Evolutionary conservation across 164 flowering plant genomes (phyloP).

Genomic region (Annona cherimola): DNA sequence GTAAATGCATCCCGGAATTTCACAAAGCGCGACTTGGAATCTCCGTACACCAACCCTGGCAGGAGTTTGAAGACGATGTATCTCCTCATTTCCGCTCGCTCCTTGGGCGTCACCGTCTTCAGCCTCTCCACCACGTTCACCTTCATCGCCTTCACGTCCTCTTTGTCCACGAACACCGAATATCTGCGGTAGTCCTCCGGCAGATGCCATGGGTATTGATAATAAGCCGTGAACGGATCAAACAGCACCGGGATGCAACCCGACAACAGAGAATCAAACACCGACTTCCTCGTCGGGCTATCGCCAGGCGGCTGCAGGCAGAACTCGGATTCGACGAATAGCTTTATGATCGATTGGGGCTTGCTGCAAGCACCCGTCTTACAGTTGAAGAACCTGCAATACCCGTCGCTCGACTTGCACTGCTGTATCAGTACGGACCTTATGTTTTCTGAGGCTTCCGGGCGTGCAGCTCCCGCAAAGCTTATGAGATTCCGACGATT

Average conservation of each 20-base stretch:
- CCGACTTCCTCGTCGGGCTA: slow-evolving; percentile 72
- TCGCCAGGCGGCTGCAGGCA: slow-evolving; percentile 88
- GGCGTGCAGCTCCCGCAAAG: slow-evolving; percentile 70
- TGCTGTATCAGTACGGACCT: slow-evolving; percentile 53
- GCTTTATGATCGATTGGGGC: slow-evolving; percentile 39
- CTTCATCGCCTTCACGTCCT: slow-evolving; percentile 47
- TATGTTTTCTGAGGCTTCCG: slow-evolving; percentile 39
- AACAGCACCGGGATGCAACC: slow-evolving; percentile 91
- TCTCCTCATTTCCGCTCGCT: slow-evolving; percentile 69
- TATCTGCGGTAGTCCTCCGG: slow-evolving; percentile 53
- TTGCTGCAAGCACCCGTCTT: slow-evolving; percentile 30
- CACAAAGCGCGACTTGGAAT: slow-evolving; percentile 32
- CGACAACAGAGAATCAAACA: slow-evolving; percentile 68
- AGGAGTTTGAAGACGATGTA: slow-evolving; percentile 60
- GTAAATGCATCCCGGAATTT: slow-evolving; percentile 69
- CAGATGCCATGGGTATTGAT: slow-evolving; percentile 87
- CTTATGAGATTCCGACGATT: slow-evolving; percentile 36
- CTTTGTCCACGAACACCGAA: slow-evolving; percentile 59
- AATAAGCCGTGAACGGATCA: slow-evolving; percentile 66
- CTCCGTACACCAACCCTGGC: slow-evolving; percentile 72
- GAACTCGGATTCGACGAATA: slow-evolving; percentile 70
- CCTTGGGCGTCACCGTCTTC: slow-evolving; percentile 29
- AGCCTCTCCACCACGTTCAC: slow-evolving; percentile 58
- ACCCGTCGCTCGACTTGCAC: slow-evolving; percentile 29
- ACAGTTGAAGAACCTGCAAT: slow-evolving; percentile 52